Evolutionary conservation across 495 filamentous ascomycete species (phyloP), one percentile per base, ranked within the genome.

Genomic region (Durotheca rogersii): DNA sequence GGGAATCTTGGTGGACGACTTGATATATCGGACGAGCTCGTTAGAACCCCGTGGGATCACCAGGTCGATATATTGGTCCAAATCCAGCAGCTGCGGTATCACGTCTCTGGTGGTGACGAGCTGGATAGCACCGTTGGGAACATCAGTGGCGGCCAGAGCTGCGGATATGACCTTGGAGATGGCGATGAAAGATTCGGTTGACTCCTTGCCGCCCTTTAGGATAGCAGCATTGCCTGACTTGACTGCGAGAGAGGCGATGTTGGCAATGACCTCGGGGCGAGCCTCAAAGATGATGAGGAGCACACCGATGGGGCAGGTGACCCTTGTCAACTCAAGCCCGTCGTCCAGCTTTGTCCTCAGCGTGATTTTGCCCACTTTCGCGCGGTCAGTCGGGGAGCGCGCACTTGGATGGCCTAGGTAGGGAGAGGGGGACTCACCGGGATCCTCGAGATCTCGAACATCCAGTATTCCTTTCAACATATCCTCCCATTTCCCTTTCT

Each of bases 171-270:
- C 85, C 21, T 77, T 79, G 7, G 93, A 87, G 56, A 99, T 97
- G 35, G 90, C 85, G 41, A 87, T 72, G 57, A 99, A 97, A 6
- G 90, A 95, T 61, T 93, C 86, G 15, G 85, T 90, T 2, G 93
- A 96, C 69, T 99, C 93, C 66, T 95, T 96, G 41, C 93, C 93
- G 75, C 84, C 91, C 80, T 99, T 99, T 36, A 99, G 72, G 51
- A 99, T 97, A 46, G 91, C 93, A 18, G 93, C 86, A 73, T 99
- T 99, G 45, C 90, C 93, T 11, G 93, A 96, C 67, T 99, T 99
- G 55, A 99, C 85, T 7, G 94, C 90, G 27, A 99, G 76, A n/a
- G 94, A 86, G 43, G 92, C 89, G 51, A 99, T 97, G 62, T 99
- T 99, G 33, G 94, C 93, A 66, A 99, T 99, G 46, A 99, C 94